These are phyloP conservation scores for Mucor mucedo DNA, from an alignment of 371 early-diverging fungal species.

Conservation along the genomic window DNA sequence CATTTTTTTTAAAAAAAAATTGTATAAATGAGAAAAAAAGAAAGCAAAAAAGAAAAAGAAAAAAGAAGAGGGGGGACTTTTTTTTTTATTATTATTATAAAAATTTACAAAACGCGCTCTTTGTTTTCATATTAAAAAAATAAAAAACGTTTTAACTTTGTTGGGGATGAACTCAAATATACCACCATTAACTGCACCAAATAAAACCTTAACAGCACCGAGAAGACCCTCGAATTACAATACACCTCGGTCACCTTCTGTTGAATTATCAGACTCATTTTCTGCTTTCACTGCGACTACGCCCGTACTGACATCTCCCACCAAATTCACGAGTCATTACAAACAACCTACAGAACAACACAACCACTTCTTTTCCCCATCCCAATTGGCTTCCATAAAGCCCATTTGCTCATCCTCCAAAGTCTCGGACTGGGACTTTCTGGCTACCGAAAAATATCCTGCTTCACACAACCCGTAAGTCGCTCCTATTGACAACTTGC, in stretches of 20 bases:
- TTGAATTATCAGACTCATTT: constrained; percentile 40
- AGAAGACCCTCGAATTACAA: constrained; percentile 33
- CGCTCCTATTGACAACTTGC: background rate
- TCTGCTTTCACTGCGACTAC: constrained; percentile 16
- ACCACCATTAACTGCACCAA: constrained; percentile 36
- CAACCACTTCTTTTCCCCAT: constrained; percentile 39
- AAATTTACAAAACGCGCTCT: constrained; percentile 19
- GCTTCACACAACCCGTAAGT: constrained; percentile 51
- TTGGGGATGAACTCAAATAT: constrained; percentile 1
- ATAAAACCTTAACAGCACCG: constrained; percentile 35
- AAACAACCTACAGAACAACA: constrained; percentile 22
- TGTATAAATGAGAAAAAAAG: background rate
- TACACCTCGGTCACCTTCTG: constrained; percentile 34
- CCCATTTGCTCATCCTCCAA: constrained; percentile 46
- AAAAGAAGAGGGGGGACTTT: constrained; percentile 15
- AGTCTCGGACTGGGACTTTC: constrained; percentile 39
- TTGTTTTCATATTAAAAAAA: background rate
- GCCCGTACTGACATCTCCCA: background rate
- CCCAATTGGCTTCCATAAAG: constrained; percentile 50
- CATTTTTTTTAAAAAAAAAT: constrained; percentile 25
- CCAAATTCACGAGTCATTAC: background rate
- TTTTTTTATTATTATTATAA: background rate
- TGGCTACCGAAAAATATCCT: constrained; percentile 56
- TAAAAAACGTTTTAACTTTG: constrained; percentile 2
- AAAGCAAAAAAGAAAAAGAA: constrained; percentile 13